Conservation (phyloP, 2,329 filamentous ascomycete species). For the Penicillium sp. region DNA sequence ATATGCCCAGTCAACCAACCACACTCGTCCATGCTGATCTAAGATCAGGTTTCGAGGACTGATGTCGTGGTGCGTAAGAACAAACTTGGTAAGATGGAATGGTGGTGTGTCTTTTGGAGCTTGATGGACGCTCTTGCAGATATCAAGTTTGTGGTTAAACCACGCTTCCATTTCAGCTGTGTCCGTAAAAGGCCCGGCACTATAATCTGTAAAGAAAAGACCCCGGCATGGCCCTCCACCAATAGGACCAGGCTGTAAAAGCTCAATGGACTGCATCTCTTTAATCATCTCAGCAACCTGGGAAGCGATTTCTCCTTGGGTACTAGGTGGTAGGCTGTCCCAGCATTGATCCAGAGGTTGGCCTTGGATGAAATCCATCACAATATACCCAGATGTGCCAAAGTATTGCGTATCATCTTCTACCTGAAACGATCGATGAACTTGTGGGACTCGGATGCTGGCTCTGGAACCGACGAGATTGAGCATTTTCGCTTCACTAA, state of each 20-base stretch:
- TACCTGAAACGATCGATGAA: constrained; percentile 27
- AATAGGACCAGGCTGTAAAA: constrained; percentile 15
- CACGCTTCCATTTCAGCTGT: constrained; percentile 21
- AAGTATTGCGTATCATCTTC: constrained; percentile 24
- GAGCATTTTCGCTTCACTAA: constrained; percentile 25
- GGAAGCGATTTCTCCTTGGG: constrained; percentile 17
- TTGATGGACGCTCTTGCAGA: constrained; percentile 18
- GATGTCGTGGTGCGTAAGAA: constrained; percentile 23
- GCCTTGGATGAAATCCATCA: constrained; percentile 33
- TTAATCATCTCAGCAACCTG: constrained; percentile 25
- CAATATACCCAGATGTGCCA: constrained; percentile 28
- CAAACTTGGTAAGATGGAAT: constrained; percentile 22
- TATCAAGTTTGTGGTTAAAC: constrained; percentile 33
- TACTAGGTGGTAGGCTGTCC: constrained; percentile 17
- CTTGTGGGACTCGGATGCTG: constrained; percentile 21
- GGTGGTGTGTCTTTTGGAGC: constrained; percentile 15
- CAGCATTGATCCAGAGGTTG: constrained; percentile 27
- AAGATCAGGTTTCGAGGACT: constrained; percentile 26
- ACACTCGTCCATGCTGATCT: constrained; percentile 13
- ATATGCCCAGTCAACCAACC: constrained; percentile 23
- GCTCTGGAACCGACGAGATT: constrained; percentile 21
- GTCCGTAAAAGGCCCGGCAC: constrained; percentile 23
- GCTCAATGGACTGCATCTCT: constrained; percentile 22
- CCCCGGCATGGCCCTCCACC: constrained; percentile 22
- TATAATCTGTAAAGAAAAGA: constrained; percentile 27